phyloP scores from a whole-genome alignment of 139 green algal genomes.

The Chlamydomonas incerta region DNA sequence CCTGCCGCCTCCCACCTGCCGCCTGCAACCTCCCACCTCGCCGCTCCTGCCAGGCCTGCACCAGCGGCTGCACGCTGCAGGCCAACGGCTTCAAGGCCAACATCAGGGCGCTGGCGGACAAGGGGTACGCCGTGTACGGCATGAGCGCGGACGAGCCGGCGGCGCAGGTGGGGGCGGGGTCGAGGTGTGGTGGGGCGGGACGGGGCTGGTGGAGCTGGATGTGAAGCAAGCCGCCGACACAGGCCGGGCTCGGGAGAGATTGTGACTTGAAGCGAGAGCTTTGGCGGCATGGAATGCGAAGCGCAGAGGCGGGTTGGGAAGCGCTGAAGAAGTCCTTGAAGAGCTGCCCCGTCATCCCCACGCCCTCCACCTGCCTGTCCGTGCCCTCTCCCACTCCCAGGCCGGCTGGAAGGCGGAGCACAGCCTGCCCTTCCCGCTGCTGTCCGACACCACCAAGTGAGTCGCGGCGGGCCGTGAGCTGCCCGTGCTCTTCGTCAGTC shows the following conservation, averaged over 20 bases:
- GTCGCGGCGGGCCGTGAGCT: neutral
- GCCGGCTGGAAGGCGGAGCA: constrained; percentile 47
- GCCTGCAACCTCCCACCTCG: neutral
- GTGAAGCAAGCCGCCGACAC: neutral
- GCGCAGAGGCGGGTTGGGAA: too few species aligned
- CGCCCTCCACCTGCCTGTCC: too few species aligned
- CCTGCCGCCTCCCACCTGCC: too few species aligned
- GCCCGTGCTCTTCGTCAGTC: too few species aligned
- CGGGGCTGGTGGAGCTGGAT: too few species aligned
- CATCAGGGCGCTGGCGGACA: constrained; percentile 3
- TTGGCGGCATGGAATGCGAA: too few species aligned
- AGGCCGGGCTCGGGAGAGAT: too few species aligned
- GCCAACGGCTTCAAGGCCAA: constrained; percentile 46
- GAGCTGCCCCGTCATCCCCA: too few species aligned
- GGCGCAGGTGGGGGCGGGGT: neutral
- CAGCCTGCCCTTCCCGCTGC: constrained; percentile 29
- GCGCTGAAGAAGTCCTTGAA: too few species aligned
- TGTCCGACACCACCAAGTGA: constrained; percentile 31
- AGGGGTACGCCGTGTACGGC: constrained; percentile 46
- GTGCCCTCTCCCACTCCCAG: too few species aligned
- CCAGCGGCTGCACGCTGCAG: constrained; percentile 53
- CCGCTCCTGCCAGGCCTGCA: constrained; percentile 37
- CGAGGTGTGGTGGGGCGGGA: too few species aligned
- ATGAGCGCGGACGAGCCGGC: neutral
- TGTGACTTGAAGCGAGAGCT: too few species aligned